Evolutionary conservation across 345 rosid species (phyloP).

Genomic region (Psidium friedrichsthalianum): DNA sequence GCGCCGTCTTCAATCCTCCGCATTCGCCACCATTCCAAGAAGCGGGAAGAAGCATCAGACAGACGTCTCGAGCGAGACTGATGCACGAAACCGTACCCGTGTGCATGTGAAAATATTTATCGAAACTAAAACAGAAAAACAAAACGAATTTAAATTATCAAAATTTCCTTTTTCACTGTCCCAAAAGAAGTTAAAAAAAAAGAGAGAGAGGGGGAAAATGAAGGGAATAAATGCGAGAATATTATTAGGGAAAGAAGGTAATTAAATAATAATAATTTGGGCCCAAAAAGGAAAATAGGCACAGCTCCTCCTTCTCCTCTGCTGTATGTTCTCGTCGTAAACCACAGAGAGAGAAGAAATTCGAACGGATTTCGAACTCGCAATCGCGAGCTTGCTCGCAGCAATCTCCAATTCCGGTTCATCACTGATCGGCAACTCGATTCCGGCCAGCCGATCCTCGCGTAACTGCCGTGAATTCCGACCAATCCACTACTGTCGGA

Average conservation of each 20-base stretch:
- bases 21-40: too few relatives aligned
- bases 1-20: too few relatives aligned
- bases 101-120: too few relatives aligned
- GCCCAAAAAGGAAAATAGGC: neutral
- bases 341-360: neutral
- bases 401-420: neutral
- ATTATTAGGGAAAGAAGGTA: neutral
- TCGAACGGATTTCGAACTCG: neutral
- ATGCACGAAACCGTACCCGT: too few relatives aligned
- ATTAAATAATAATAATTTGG: neutral
- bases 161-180: neutral
- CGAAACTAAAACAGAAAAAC: neutral
- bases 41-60: too few relatives aligned
- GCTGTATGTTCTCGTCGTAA: neutral
- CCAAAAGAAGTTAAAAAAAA: too few relatives aligned
- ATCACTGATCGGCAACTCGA: constrained; percentile 1
- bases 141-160: neutral
- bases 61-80: too few relatives aligned
- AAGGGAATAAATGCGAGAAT: neutral
- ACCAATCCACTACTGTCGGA: too few relatives aligned
- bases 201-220: too few relatives aligned
- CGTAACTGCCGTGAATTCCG: neutral
- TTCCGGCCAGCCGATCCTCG: neutral
- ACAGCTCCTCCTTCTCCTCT: neutral
- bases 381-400: neutral